A percentile compares a stretch with the other conserved stretches of the same genome.
Evolutionary conservation across 371 early-diverging fungal species (phyloP).

Genomic region (Mortierella sp.): DNA sequence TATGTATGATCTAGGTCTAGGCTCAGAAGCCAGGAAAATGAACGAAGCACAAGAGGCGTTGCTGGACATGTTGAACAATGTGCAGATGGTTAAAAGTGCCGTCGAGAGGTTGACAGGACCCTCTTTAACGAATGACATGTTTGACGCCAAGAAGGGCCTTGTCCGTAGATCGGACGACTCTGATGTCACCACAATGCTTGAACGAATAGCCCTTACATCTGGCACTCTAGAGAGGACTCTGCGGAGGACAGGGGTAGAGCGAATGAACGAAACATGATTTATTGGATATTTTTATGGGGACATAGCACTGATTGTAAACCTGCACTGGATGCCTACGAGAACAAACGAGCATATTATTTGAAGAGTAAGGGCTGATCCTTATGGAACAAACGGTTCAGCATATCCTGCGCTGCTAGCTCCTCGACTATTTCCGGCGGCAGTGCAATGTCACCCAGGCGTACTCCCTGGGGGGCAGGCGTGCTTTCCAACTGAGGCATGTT

Average conservation of each 20-base stretch:
- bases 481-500: conserved; percentile 21
- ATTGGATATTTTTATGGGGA: background rate
- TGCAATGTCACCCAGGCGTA: background rate
- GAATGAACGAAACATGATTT: background rate
- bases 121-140: background rate
- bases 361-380: conserved; percentile 13
- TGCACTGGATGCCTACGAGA: background rate
- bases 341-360: background rate
- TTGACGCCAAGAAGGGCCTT: conserved; percentile 1
- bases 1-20: conserved; percentile 1
- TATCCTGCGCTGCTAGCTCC: conserved; percentile 23
- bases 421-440: conserved; percentile 17
- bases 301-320: background rate
- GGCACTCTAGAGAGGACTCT: conserved; percentile 6
- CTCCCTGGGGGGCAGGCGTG: background rate
- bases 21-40: conserved; percentile 3
- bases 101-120: background rate
- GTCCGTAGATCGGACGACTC: conserved; percentile 11
- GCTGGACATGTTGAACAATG: conserved; percentile 5
- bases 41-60: conserved; percentile 4
- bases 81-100: background rate
- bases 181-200: conserved; percentile 3
- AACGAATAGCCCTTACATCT: conserved; percentile 7
- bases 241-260: background rate
- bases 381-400: conserved; percentile 11